Evolutionary conservation across 345 rosid species (phyloP), one percentile per base, ranked within the genome.

Genomic region (Sisymbrium irio): DNA sequence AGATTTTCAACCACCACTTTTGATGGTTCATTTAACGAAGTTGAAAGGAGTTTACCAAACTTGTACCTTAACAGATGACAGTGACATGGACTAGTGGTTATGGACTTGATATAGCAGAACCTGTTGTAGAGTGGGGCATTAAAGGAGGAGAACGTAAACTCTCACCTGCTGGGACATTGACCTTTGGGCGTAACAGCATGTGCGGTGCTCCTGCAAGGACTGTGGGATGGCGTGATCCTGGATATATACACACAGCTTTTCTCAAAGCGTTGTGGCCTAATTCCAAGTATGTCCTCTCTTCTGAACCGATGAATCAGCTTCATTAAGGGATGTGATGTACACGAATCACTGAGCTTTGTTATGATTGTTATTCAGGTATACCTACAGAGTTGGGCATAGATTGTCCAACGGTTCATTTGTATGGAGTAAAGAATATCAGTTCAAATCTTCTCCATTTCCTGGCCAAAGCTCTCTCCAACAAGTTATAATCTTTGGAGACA

Each of bases 201-300:
- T 89, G 95, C 13, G 90, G 90, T 85, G 64, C 82, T 44, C 89
- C 91, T 20, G 94, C 94, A 54, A 85, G 87, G 36, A 85, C 89
- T 0, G 88, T 86, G 1, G 94, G 94, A 56, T 88, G 94, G 91
- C 88, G 94, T 60, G 94, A 88, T 85, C 91, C 94, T 20, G 94
- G 94, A 73, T 86, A 55, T 62, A 85, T 83, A 69, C 94, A 88
- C 70, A 85, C 94, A 44, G 77, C 89, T 65, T 85, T 86, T 45
- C 82, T 88, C 75, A 82, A 83, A 81, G 94, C 83, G 46, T 57
- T 88, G 47, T 88, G 89, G 91, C 91, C 94, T 41, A 82, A 86
- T 19, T 32, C 65, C 68, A 60, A 64, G 94, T 88, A 82, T 53
- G 33, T 42, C 18, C 47, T 22, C 65, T 62, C 41, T 72, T 63